Percentiles rank a stretch among this genome's conserved stretches.
These are phyloP conservation scores for Botrytis aclada DNA, from an alignment of 2,329 filamentous ascomycete genomes.

Conservation along the genomic window DNA sequence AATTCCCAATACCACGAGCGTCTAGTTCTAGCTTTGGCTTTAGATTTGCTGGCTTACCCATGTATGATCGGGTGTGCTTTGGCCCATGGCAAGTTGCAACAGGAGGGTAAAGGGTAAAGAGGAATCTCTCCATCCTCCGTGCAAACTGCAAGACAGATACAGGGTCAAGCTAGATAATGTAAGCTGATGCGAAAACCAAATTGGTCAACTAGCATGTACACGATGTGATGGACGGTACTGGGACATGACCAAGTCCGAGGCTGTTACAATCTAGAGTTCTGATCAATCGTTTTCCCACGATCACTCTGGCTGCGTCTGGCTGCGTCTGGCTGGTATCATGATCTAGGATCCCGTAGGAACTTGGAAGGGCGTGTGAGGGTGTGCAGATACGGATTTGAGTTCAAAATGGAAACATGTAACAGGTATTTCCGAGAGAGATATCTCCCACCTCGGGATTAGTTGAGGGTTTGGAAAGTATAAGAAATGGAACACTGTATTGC, in stretches of 20 bases:
- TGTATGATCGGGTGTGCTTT: neutral
- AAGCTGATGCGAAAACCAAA: neutral
- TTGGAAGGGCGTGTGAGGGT: neutral
- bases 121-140: too few relatives aligned
- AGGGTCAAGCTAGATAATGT: neutral
- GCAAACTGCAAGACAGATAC: neutral
- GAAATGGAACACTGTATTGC: neutral
- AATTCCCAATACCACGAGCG: neutral
- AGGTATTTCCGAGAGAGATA: neutral
- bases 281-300: neutral
- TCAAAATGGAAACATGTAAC: neutral
- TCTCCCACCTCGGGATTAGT: neutral
- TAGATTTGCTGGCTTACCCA: neutral
- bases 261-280: neutral
- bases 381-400: neutral
- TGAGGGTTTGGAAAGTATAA: too few relatives aligned
- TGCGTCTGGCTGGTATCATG: neutral
- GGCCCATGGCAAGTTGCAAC: neutral
- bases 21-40: neutral
- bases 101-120: neutral
- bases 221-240: too few relatives aligned
- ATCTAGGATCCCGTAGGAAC: neutral
- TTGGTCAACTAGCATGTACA: neutral
- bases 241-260: neutral
- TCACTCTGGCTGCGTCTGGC: neutral